Evolutionary conservation across 2,329 filamentous ascomycete genomes (phyloP).

Genomic region (Epichloe gansuensis): DNA sequence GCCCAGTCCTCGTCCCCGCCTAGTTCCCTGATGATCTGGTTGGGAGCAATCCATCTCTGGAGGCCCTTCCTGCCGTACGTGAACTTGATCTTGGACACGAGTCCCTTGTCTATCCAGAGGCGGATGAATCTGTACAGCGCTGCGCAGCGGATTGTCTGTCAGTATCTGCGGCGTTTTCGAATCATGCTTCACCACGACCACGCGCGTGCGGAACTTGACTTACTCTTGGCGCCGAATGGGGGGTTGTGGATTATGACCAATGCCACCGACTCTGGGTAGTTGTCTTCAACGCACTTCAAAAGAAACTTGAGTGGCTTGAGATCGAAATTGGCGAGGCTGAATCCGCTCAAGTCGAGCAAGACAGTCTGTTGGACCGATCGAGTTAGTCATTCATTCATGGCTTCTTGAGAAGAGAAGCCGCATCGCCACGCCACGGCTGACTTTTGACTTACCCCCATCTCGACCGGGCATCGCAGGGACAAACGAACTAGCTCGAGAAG

Average conservation of each 20-base stretch:
- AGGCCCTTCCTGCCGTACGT: constrained; percentile 66
- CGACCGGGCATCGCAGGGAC: constrained; percentile 59
- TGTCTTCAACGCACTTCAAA: constrained; percentile 46
- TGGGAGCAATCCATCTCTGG: constrained; percentile 52
- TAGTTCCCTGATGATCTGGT: constrained; percentile 60
- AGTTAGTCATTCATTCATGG: neutral
- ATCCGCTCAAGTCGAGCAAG: constrained; percentile 30
- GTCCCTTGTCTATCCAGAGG: constrained; percentile 83
- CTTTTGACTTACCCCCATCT: constrained; percentile 58
- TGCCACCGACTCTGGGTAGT: constrained; percentile 80
- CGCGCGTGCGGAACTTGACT: constrained; percentile 16
- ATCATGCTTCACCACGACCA: too few relatives aligned
- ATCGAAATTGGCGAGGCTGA: too few relatives aligned
- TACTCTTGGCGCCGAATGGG: constrained; percentile 81
- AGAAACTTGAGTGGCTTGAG: too few relatives aligned
- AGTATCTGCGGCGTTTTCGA: too few relatives aligned
- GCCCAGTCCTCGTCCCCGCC: constrained; percentile 69
- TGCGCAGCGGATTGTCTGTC: constrained; percentile 14
- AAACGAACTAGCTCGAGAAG: constrained; percentile 80
- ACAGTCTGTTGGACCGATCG: constrained; percentile 11
- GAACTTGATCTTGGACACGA: constrained; percentile 79
- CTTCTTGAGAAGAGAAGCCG: too few relatives aligned
- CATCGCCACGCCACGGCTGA: too few relatives aligned
- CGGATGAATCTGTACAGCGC: constrained; percentile 81
- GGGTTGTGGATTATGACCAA: constrained; percentile 80